These are phyloP conservation scores for Hypholoma sublateritium DNA, from an alignment of 768 basidiomycete species.

Conservation along the genomic window DNA sequence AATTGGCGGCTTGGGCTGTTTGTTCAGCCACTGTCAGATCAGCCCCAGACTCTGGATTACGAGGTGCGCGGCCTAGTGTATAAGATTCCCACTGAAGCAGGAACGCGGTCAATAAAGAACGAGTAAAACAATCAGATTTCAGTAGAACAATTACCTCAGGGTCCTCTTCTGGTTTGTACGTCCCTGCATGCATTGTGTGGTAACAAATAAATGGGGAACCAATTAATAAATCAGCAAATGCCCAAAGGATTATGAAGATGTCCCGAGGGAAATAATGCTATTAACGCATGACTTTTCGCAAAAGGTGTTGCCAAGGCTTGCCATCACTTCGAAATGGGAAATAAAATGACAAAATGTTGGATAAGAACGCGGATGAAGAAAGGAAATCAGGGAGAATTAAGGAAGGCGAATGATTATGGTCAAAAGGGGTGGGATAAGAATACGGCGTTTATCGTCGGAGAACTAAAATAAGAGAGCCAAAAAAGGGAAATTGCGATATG, in stretches of 20 bases:
- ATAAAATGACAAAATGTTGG: conserved; percentile 19
- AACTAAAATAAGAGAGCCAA: conserved; percentile 23
- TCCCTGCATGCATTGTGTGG: conserved; percentile 42
- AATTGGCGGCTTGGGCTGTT: conserved; percentile 61
- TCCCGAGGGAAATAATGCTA: conserved; percentile 13
- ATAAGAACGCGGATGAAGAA: conserved; percentile 22
- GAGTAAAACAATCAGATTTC: conserved; percentile 6
- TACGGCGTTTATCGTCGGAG: conserved; percentile 20
- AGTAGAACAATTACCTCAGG: conserved; percentile 48
- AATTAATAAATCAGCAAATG: conserved; percentile 16
- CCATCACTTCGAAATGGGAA: conserved; percentile 20
- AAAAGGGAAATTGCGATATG: conserved; percentile 11
- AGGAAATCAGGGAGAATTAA: conserved; percentile 22
- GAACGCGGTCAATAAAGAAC: conserved; percentile 22
- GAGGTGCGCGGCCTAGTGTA: conserved; percentile 71
- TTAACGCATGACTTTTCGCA: conserved; percentile 13
- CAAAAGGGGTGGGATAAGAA: conserved; percentile 24
- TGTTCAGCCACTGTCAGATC: conserved; percentile 69
- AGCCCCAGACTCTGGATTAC: conserved; percentile 55
- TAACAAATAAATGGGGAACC: conserved; percentile 13
- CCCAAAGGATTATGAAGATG: conserved; percentile 9
- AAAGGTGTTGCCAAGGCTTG: conserved; percentile 13
- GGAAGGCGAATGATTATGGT: conserved; percentile 19
- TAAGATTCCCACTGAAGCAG: conserved; percentile 68
- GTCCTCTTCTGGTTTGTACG: conserved; percentile 83